A percentile compares a stretch with the other conserved stretches of the same genome.
These are phyloP conservation scores for Proliferodiscus dingleyae DNA, from an alignment of 2,329 filamentous ascomycete species.

Conservation along the genomic window DNA sequence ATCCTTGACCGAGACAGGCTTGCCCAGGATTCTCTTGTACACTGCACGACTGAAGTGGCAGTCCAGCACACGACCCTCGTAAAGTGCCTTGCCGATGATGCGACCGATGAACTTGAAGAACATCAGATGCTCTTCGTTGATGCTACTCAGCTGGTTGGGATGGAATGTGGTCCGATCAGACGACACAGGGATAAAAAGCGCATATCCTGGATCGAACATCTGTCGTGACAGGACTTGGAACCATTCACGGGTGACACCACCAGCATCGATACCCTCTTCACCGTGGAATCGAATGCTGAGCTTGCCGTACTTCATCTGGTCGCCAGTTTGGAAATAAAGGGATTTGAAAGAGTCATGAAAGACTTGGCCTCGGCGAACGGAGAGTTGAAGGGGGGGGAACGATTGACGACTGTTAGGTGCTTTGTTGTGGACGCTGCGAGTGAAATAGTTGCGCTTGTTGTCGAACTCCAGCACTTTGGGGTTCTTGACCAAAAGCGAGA, in stretches of 20 bases:
- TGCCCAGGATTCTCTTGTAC: conserved; percentile 95
- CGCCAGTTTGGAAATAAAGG: conserved; percentile 93
- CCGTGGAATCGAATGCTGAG: conserved; percentile 96
- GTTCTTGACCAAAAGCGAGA: conserved; percentile 93
- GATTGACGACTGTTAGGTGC: conserved; percentile 66
- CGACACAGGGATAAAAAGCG: conserved; percentile 91
- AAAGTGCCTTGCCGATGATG: conserved; percentile 96
- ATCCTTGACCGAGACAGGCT: conserved; percentile 93
- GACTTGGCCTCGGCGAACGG: conserved; percentile 87
- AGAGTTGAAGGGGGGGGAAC: conserved; percentile 71
- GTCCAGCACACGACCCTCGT: conserved; percentile 91
- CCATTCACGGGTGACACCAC: conserved; percentile 97
- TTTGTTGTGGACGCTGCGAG: conserved; percentile 78
- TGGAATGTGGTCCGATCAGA: conserved; percentile 98
- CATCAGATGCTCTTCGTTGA: conserved; percentile 92
- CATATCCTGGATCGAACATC: conserved; percentile 99
- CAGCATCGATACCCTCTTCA: conserved; percentile 96
- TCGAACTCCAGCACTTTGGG: conserved; percentile 98
- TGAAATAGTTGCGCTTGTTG: conserved; percentile 99
- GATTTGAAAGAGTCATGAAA: conserved; percentile 98
- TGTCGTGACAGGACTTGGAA: conserved; percentile 95
- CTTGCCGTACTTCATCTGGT: conserved; percentile 99
- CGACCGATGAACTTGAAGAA: conserved; percentile 99
- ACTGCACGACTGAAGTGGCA: conserved; percentile 99
- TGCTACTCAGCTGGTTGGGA: conserved; percentile 85